Evolutionary conservation across 805 yeast genomes (phyloP), one percentile per base, ranked within the genome.

Genomic region (Wickerhamiella sergipiensis): DNA sequence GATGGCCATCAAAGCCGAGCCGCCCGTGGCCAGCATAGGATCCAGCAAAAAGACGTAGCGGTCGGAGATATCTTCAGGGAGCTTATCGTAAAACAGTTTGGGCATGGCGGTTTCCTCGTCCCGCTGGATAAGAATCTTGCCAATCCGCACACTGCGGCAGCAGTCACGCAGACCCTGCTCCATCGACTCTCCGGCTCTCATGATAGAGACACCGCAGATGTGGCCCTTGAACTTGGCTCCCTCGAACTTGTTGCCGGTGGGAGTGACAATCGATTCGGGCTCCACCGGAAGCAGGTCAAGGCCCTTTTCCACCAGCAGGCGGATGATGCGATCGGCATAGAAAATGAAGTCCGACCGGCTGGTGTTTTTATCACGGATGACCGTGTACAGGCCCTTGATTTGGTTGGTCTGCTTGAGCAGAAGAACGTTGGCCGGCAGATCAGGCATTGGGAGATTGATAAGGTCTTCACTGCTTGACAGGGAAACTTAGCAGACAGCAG

Each of bases 11-110:
- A 87, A 79, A 18, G 97, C 98, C 54, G 95, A 85, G 48, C 98
- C 98, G 58, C 98, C 98, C 18, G 99, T 92, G 33, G 99, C 99
- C 64, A 92, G 77, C 94, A 92, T 85, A 52, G 99, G 98, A 64
- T 92, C 99, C 58, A 92, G 73, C 60, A 92, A 70, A 64, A 92
- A 85, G 24, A 92, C 97, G 61, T 81, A 92, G 58, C 98, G 76
- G 17, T 84, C 84, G 44, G 82, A 70, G 57, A 92, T 90, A 62
- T 92, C 98, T 56, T 81, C 86, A 18, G 99, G 99, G 56, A 92
- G 75, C 66, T 92, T 92, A 60, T 85, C 96, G 67, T 89, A 92
- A 69, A 83, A 92, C 50, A 92, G 71, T 65, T 87, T 85, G 43
- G 98, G 97, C 59, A 76, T 67, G 2, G 97, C 95, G 23, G 97